These are phyloP conservation scores for Psophocarpus tetragonolobus DNA, from an alignment of 306 rosid species.

Conservation along the genomic window DNA sequence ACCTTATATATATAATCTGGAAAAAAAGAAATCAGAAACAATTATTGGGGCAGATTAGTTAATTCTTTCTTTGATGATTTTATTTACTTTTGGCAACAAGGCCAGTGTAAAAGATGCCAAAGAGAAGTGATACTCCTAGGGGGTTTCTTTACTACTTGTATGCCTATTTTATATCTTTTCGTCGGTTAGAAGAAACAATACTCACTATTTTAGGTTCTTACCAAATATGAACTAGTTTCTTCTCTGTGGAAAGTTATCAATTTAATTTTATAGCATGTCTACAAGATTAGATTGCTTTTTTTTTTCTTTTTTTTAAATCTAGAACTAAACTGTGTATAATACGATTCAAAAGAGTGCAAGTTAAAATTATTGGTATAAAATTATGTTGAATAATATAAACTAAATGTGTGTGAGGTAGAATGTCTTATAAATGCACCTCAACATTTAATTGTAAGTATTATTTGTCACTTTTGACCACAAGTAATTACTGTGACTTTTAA, in stretches of 20 bases:
- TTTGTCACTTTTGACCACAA: too few species aligned
- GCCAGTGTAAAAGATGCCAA: conserved; percentile 37
- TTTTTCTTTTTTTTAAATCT: neutral
- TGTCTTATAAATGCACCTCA: too few species aligned
- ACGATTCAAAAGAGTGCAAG: neutral
- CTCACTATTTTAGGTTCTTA: conserved; percentile 14
- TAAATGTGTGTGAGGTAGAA: neutral
- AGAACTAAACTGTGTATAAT: neutral
- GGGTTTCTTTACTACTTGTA: conserved; percentile 30
- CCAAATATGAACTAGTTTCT: neutral
- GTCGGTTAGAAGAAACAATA: conserved; percentile 45
- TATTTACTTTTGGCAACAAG: conserved; percentile 31
- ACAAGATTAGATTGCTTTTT: neutral
- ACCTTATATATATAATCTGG: conserved; percentile 41
- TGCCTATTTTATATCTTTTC: conserved; percentile 31
- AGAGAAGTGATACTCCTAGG: neutral
- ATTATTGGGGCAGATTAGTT: neutral
- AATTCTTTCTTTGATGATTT: neutral
- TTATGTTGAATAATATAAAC: neutral
- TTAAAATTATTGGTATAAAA: neutral
- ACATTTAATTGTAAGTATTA: too few species aligned
- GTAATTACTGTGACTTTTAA: too few species aligned
- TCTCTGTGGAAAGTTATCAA: neutral
- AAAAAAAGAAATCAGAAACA: conserved; percentile 3
- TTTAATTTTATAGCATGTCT: conserved; percentile 20